These are phyloP conservation scores for Fusarium multiceps DNA, from an alignment of 2,329 filamentous ascomycete genomes.

Conservation along the genomic window DNA sequence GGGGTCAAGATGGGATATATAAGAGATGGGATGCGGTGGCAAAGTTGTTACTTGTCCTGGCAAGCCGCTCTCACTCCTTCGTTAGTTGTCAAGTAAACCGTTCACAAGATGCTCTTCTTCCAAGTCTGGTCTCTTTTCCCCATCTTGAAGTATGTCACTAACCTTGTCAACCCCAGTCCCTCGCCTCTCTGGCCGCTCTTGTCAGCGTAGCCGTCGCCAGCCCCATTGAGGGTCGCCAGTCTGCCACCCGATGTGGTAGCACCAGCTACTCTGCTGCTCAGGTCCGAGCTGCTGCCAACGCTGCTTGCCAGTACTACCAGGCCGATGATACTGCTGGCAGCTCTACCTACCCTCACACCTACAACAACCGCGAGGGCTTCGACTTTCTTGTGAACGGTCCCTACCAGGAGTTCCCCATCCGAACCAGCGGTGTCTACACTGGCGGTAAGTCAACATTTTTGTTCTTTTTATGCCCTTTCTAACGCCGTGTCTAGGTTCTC, in stretches of 20 bases:
- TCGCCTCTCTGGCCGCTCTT: conserved; percentile 46
- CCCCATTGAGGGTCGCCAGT: conserved; percentile 42
- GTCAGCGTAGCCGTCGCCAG: conserved; percentile 45
- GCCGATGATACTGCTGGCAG: conserved; percentile 42
- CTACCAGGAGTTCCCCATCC: conserved; percentile 56
- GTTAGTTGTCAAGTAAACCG: neutral
- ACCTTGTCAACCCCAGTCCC: conserved; percentile 13
- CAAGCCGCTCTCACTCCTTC: conserved; percentile 1
- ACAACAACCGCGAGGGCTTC: conserved; percentile 55
- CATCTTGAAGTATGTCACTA: no score
- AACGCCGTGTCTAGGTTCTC: no score
- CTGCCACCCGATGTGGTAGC: conserved; percentile 48
- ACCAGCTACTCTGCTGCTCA: conserved; percentile 45
- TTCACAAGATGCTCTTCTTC: conserved; percentile 40
- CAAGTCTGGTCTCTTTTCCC: no score
- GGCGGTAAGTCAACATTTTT: no score
- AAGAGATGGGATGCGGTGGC: neutral
- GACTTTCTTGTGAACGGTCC: conserved; percentile 49
- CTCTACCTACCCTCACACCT: conserved; percentile 54
- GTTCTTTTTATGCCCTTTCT: no score
- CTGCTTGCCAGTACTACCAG: conserved; percentile 44
- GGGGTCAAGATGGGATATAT: neutral
- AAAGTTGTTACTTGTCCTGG: neutral
- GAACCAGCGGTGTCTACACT: conserved; percentile 49
- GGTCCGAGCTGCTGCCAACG: conserved; percentile 46